These are phyloP conservation scores for Pyrrhoderma lamaoense DNA, from an alignment of 1,284 basidiomycete species.

Conservation along the genomic window DNA sequence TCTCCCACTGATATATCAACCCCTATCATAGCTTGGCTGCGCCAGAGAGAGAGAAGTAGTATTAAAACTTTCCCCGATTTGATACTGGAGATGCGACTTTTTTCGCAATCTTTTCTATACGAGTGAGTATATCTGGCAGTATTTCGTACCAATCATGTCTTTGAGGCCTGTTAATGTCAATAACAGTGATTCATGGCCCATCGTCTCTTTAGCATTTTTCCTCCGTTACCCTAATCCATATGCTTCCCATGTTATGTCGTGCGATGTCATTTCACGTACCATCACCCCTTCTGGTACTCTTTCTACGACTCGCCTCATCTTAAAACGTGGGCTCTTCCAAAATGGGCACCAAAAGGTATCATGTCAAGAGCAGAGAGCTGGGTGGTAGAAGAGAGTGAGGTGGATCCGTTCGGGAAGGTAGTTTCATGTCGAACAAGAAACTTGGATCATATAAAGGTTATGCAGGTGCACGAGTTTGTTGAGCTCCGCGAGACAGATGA, in stretches of 20 bases:
- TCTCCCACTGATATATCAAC: no score
- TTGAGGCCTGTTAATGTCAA: neutral
- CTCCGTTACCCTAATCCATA: constrained; percentile 96
- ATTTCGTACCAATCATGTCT: constrained; percentile 3
- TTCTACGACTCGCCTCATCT: constrained; percentile 84
- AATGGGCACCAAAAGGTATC: constrained; percentile 84
- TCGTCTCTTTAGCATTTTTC: constrained; percentile 89
- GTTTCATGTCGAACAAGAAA: constrained; percentile 71
- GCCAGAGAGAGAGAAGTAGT: no score
- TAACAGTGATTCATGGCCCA: constrained; percentile 80
- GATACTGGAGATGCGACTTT: constrained; percentile 58
- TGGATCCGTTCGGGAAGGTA: constrained; percentile 67
- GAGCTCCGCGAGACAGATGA: constrained; percentile 53
- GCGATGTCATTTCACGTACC: constrained; percentile 86
- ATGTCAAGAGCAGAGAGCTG: constrained; percentile 71
- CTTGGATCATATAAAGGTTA: constrained; percentile 77
- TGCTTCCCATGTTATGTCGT: constrained; percentile 88
- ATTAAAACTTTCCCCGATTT: no score
- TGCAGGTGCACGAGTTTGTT: constrained; percentile 73
- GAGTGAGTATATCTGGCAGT: constrained; percentile 47
- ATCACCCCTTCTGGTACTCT: constrained; percentile 69
- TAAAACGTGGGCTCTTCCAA: constrained; percentile 88
- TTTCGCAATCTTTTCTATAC: constrained; percentile 72
- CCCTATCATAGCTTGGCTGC: no score
- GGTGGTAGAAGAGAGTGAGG: constrained; percentile 89